These are phyloP conservation scores for Strobilomyces dryophilus DNA, from an alignment of 768 basidiomycete genomes.

Conservation along the genomic window DNA sequence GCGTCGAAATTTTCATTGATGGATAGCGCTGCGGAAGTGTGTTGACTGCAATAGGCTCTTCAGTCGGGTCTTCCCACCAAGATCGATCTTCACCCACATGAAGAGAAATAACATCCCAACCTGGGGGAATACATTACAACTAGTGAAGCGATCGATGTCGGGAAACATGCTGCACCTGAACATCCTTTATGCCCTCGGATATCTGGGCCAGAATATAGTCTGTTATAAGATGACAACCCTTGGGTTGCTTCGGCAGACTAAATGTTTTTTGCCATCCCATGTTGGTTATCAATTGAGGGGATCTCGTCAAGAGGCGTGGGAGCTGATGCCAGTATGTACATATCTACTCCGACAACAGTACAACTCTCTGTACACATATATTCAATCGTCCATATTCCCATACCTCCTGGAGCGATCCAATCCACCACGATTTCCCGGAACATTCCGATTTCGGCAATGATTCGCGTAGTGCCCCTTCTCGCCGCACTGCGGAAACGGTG, in stretches of 20 bases:
- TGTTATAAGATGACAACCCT: slow-evolving; percentile 84
- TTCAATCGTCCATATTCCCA: slow-evolving; percentile 28
- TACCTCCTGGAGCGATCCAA: slow-evolving; percentile 46
- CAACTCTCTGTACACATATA: neutral
- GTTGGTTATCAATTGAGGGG: neutral
- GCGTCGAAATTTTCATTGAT: slow-evolving; percentile 89
- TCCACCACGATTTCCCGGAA: slow-evolving; percentile 88
- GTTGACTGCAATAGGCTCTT: slow-evolving; percentile 46
- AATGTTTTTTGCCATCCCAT: slow-evolving; percentile 96
- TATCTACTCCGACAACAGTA: neutral
- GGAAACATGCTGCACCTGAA: slow-evolving; percentile 45
- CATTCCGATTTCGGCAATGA: slow-evolving; percentile 85
- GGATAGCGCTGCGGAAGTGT: slow-evolving; percentile 75
- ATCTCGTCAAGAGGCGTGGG: neutral
- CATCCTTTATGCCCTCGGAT: slow-evolving; percentile 59
- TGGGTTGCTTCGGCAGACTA: slow-evolving; percentile 45
- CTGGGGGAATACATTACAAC: slow-evolving; percentile 31
- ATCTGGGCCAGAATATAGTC: slow-evolving; percentile 68
- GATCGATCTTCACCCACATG: slow-evolving; percentile 49
- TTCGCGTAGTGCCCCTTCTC: slow-evolving; percentile 96
- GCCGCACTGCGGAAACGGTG: slow-evolving; percentile 56
- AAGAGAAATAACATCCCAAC: slow-evolving; percentile 87
- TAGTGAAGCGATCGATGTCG: neutral
- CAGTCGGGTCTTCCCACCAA: slow-evolving; percentile 2
- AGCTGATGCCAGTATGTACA: neutral